Base-by-base conservation (phyloP, 1,284 basidiomycete species). In the Anthracocystis panici-leucophaei region DNA sequence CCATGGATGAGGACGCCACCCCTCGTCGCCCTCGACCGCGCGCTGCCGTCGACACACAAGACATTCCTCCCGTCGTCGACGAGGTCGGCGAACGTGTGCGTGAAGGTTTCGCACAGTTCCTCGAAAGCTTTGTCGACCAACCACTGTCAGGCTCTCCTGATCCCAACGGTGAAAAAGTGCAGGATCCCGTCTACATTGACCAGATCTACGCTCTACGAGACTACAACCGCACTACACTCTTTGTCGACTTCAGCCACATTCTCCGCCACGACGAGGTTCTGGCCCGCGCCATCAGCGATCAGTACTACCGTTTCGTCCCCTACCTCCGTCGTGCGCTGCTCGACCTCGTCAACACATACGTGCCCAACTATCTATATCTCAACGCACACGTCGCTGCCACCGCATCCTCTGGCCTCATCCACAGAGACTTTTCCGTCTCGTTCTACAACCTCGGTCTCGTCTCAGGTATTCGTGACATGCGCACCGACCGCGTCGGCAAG, bases 401-500 rank as follows among this genome's bases (percentile, higher is more conserved):
- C 16, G 82, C 85, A 80, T 92, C 92, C 0, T 90, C 92, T n/a
- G 93, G 93, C 77, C 89, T 96, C 14, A 92, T 92, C 79, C 92
- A 92, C 2, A 91, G 96, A 68, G 95, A 99, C 81, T 99, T 99
- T 86, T 91, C 90, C 81, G 90, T 99, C 68, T 94, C 95, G 1
- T 98, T 99, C 86, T 95, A 97, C 87, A 92, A 94, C 82, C 89
- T 99, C n/a, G 93, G 94, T 10, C 88, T 99, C 27, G 93, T 95
- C 10, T 92, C 92, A 38, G 95, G 95, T 10, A 98, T 99, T 63
- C 92, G 97, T n/a, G 93, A 97, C 75, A 88, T 99, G 51, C 89
- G 82, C 45, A 84, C 82, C 25, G 79, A 83, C 57, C 81, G 81
- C 20, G 72, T 84, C 41, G 82, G 83, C 40, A 73, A 77, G 44